A percentile compares a stretch with the other conserved stretches of the same genome.
Evolutionary conservation across 1,284 basidiomycete genomes (phyloP).

Genomic region (Fomitopsis schrenkii): DNA sequence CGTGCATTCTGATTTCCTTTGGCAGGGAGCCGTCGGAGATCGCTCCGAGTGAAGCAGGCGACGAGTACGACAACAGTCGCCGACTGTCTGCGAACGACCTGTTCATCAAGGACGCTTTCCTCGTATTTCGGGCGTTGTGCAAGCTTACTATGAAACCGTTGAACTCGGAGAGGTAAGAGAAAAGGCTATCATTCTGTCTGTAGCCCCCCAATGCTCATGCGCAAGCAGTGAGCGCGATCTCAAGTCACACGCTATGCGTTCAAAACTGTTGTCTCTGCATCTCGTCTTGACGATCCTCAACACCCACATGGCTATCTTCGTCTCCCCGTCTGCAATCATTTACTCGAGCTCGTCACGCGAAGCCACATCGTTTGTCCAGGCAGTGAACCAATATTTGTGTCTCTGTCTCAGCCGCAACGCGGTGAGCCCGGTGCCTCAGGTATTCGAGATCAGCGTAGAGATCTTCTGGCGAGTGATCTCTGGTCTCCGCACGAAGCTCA

Average conservation of each 20-base stretch:
- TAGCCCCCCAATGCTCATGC: not conserved
- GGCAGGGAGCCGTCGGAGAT: constrained; percentile 21
- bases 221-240: constrained; percentile 79
- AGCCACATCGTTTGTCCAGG: constrained; percentile 85
- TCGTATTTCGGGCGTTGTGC: constrained; percentile 93
- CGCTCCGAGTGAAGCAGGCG: constrained; percentile 16
- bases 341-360: constrained; percentile 86
- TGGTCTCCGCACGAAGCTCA: constrained; percentile 93
- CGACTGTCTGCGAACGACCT: constrained; percentile 68
- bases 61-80: constrained; percentile 14
- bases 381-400: constrained; percentile 94
- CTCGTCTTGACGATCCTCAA: constrained; percentile 91
- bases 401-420: constrained; percentile 93
- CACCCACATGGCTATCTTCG: constrained; percentile 86
- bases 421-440: constrained; percentile 91
- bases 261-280: constrained; percentile 90
- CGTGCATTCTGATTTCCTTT: not conserved
- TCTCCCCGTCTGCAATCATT: constrained; percentile 82
- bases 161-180: constrained; percentile 77
- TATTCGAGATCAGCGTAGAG: constrained; percentile 97
- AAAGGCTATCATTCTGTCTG: constrained; percentile 13
- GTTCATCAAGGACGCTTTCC: constrained; percentile 94
- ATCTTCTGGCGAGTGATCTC: constrained; percentile 97
- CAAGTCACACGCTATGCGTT: constrained; percentile 94
- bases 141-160: constrained; percentile 98